These are phyloP conservation scores for Leucocoprinus leucothites DNA, from an alignment of 768 basidiomycete species.

Conservation along the genomic window DNA sequence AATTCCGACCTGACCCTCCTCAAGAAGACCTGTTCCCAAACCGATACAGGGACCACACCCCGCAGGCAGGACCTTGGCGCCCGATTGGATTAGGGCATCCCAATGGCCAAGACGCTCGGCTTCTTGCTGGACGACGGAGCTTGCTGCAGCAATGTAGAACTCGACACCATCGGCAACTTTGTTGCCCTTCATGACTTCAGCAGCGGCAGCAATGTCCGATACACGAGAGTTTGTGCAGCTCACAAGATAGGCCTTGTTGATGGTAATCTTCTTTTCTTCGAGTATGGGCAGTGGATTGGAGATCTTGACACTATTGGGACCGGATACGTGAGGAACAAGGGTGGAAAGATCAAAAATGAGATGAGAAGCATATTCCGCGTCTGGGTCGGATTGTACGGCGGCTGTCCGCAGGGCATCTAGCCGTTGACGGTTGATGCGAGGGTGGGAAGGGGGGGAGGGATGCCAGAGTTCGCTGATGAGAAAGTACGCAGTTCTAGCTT, in stretches of 20 bases:
- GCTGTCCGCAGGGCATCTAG: constrained; percentile 60
- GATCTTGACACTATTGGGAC: constrained; percentile 96
- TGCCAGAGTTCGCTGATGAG: constrained; percentile 46
- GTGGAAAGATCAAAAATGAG: constrained; percentile 91
- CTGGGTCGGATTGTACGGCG: constrained; percentile 64
- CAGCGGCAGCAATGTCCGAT: constrained; percentile 91
- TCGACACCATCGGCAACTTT: constrained; percentile 87
- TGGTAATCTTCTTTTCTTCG: constrained; percentile 66
- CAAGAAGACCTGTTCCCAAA: constrained; percentile 85
- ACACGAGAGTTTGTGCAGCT: constrained; percentile 97
- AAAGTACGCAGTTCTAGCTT: constrained; percentile 80
- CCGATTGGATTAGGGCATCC: constrained; percentile 80
- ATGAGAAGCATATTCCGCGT: constrained; percentile 81
- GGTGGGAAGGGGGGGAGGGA: constrained; percentile 79
- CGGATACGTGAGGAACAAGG: constrained; percentile 92
- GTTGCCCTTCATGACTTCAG: constrained; percentile 80
- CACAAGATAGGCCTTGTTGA: constrained; percentile 97
- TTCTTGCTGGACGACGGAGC: constrained; percentile 87
- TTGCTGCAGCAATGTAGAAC: constrained; percentile 97
- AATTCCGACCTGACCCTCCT: constrained; percentile 95
- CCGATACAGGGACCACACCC: constrained; percentile 99
- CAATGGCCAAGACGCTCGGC: constrained; percentile 85
- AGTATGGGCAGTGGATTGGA: constrained; percentile 91
- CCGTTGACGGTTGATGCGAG: constrained; percentile 76
- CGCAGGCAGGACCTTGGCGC: constrained; percentile 89